Percentiles rank a stretch among this genome's conserved stretches.
Conservation (phyloP, 805 yeast species). For the Torulaspora indica region DNA sequence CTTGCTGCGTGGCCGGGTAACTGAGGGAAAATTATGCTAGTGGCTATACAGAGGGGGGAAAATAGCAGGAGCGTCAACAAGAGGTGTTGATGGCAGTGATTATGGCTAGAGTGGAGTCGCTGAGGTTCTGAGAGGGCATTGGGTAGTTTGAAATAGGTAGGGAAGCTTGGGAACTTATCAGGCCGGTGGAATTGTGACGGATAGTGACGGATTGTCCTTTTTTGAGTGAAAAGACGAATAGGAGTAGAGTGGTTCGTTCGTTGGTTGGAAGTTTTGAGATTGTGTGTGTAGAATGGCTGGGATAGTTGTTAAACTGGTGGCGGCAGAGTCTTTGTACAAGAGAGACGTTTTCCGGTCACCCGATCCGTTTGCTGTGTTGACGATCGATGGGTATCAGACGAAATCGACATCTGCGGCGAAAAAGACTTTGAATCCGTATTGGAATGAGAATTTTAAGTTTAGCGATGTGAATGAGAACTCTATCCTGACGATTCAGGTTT, state of each 20-base stretch:
- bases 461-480: conserved; percentile 70
- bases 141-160: no score
- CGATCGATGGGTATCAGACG: conserved; percentile 97
- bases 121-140: no score
- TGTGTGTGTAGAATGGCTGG: conserved; percentile 22
- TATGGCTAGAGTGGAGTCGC: no score
- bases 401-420: conserved; percentile 91
- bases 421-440: conserved; percentile 91
- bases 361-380: conserved; percentile 95
- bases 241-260: background rate
- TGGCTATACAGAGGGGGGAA: conserved; percentile 3
- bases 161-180: no score
- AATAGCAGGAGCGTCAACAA: background rate
- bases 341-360: conserved; percentile 94
- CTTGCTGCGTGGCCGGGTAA: background rate
- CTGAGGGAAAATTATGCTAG: background rate
- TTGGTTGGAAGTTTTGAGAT: background rate
- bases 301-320: conserved; percentile 72
- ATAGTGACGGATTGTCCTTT: background rate
- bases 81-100: background rate
- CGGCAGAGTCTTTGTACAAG: conserved; percentile 93
- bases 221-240: background rate
- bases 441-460: conserved; percentile 91
- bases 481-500: conserved; percentile 85
- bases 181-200: background rate